Base-by-base conservation (phyloP, 257 asterid species). In the Catharanthus roseus region DNA sequence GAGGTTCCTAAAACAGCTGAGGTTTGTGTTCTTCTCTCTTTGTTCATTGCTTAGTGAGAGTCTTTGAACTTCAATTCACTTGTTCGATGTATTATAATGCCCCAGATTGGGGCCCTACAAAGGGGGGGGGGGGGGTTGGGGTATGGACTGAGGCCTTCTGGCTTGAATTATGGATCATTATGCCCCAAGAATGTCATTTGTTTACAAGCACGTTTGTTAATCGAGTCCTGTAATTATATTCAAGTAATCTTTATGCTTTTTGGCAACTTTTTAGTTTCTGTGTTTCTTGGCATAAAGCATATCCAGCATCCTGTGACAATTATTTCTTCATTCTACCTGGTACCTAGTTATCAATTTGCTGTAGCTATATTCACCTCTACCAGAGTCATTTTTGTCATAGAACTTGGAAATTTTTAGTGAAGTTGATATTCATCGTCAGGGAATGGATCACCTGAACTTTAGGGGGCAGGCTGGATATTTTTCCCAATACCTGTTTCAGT, bases 1-100 rank as follows among this genome's bases (percentile, higher is more conserved):
- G 97, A 93, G 86, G 99, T 93, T 38, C 90, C 96, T 4, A 89
- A 84, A 84, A 71, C 97, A 34, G 92, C 96, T 53, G 99, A 93
- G 85, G 97, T 93, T 74, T 38, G 76, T 77, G 9, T 51, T 71
- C 61, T 23, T 29, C 9, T 24, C 31, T 70, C 61, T 49, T 26
- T 26, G 7, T 72, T 39, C 7, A 0, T 19, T 39, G 12, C 10
- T 38, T 54, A 21, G 19, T 19, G 9, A 41, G 55, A 42, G 10
- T n/a, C 31, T 41, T 13, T 66, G 13, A 29, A 19, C 24, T 45
- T 24, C 15, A 10, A 45, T 42, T 28, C 5, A 26, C 38, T 23
- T 65, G 70, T 65, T 65, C 41, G 19, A 23, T 39, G 23, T 65
- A 9, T 61, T 28, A 16, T 61, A 15, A n/a, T 38, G 7, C 12